Evolutionary conservation across 73 alveolate species (phyloP), one percentile per base, ranked within the genome.

Genomic region (Paramecium caudatum): DNA sequence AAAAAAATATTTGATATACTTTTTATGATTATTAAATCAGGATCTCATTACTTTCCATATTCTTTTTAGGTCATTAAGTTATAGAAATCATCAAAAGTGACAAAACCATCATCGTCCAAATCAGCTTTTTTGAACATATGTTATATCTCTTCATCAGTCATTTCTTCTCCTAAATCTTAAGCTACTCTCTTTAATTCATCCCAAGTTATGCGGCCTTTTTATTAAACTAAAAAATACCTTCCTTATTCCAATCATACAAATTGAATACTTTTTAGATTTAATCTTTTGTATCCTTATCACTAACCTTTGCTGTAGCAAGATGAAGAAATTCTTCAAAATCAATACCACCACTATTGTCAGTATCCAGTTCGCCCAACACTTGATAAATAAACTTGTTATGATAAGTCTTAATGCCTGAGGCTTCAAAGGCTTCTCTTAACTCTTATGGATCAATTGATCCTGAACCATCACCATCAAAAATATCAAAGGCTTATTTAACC

Each of bases 361-460:
- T 93, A 82, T 97, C 99, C 12, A 97, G 83, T 82, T 97, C 99
- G 27, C 96, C 97, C 82, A 97, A 90, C 94, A 97, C 95, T 65
- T 95, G 86, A 92, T 92, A 97, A 74, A 97, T 97, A 43, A 98
- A 94, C 15, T 98, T 98, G 94, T 94, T 96, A 84, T 55, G 80
- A 43, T 96, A 95, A 25, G 94, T 80, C 86, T 96, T 98, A 91
- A 94, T 95, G 10, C 99, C 98, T 45, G 96, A 90, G 61, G 92
- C 91, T 48, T 96, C 94, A 97, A 97, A 96, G 49, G 99, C 98
- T 47, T 95, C 98, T 91, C 93, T 97, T 36, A 97, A 95, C 91
- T 97, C 99, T 47, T 78, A 92, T 12, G 99, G 99, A 69, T 97
- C 99, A 62, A 97, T 96, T 49, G 95, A 92, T 13, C 99, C 99